phyloP scores from a whole-genome alignment of 495 filamentous ascomycete species.

The Penicillium cinerascens region DNA sequence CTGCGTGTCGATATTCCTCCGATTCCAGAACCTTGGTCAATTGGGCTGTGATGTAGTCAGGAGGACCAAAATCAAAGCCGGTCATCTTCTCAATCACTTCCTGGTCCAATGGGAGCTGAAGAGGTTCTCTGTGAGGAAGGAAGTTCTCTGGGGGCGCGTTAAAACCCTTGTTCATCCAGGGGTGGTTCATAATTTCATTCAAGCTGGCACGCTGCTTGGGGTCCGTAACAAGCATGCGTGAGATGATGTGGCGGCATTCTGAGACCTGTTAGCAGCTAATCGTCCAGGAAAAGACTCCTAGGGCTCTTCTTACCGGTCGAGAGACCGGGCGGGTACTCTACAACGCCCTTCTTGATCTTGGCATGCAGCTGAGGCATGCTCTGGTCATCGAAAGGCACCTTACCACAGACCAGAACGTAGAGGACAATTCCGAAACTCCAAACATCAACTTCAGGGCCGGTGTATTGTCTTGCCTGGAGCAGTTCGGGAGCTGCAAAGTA shows the following conservation, averaged over 20 bases:
- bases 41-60: slow-evolving; percentile 76
- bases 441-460: slow-evolving; percentile 93
- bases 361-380: slow-evolving; percentile 98
- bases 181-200: slow-evolving; percentile 90
- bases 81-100: slow-evolving; percentile 90
- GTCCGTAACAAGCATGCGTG: slow-evolving; percentile 94
- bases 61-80: slow-evolving; percentile 91
- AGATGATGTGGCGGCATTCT: slow-evolving; percentile 95
- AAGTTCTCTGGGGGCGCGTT: slow-evolving; percentile 82
- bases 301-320: slow-evolving; percentile 63
- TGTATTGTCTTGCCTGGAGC: slow-evolving; percentile 89
- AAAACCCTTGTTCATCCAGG: slow-evolving; percentile 97
- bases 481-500: slow-evolving; percentile 98
- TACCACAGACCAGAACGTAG: slow-evolving; percentile 96
- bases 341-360: slow-evolving; percentile 96
- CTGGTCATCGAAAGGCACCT: slow-evolving; percentile 98
- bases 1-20: slow-evolving; percentile 83
- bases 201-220: slow-evolving; percentile 83
- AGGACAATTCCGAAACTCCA: slow-evolving; percentile 99
- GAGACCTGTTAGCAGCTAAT: not conserved
- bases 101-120: slow-evolving; percentile 79
- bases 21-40: slow-evolving; percentile 82
- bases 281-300: not conserved
- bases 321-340: slow-evolving; percentile 94
- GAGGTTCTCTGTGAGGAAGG: slow-evolving; percentile 76